Conservation (phyloP, 75 land plant species). For the Picea sitchensis region DNA sequence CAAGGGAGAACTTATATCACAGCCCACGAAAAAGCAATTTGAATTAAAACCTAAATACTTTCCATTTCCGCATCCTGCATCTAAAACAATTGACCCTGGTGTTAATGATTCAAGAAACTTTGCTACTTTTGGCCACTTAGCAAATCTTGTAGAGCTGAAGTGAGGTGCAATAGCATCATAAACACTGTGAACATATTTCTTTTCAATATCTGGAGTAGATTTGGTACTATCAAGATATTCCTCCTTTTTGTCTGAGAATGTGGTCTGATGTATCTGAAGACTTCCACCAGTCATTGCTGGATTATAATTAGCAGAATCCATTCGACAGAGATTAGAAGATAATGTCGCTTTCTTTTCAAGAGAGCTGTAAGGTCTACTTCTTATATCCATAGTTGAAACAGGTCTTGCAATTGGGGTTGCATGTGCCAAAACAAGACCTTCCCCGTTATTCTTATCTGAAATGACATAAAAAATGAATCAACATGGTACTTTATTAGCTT, state of each 20-base stretch:
- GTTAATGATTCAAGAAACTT: slow-evolving; percentile 60
- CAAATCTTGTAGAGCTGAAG: slow-evolving; percentile 93
- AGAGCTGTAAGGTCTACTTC: background rate
- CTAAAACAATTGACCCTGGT: slow-evolving; percentile 68
- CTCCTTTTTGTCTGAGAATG: background rate
- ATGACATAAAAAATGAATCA: background rate
- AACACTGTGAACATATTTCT: slow-evolving; percentile 88
- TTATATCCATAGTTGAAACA: background rate
- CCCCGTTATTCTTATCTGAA: background rate
- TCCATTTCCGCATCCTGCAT: slow-evolving; percentile 98
- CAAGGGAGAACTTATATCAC: slow-evolving; percentile 86
- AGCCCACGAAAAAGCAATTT: slow-evolving; percentile 77
- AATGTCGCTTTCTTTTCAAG: slow-evolving; percentile 6
- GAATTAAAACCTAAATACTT: slow-evolving; percentile 88
- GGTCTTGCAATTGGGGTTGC: background rate
- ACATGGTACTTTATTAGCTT: background rate
- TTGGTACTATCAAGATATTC: slow-evolving; percentile 20
- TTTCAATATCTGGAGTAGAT: slow-evolving; percentile 87
- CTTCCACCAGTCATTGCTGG: background rate
- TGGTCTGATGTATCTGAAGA: background rate
- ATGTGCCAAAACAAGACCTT: background rate
- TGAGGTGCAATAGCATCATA: slow-evolving; percentile 99
- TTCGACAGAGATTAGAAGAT: background rate
- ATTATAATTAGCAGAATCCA: slow-evolving; percentile 1
- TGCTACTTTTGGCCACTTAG: slow-evolving; percentile 98